These are phyloP conservation scores for Fusarium kyushuense DNA, from an alignment of 2,329 filamentous ascomycete genomes.

Conservation along the genomic window DNA sequence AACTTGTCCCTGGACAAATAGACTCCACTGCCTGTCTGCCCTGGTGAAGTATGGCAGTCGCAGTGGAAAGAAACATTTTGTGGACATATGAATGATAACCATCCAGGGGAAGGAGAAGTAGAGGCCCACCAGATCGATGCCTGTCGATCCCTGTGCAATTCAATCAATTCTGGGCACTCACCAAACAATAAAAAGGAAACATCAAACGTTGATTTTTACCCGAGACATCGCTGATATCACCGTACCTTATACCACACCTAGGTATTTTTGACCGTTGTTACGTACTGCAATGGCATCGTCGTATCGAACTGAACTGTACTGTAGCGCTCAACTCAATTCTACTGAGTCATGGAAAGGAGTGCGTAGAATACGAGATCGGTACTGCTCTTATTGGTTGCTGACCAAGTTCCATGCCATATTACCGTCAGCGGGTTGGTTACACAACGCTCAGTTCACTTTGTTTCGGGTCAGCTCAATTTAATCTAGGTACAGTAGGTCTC, in stretches of 20 bases:
- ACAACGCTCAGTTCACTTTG: conserved; percentile 10
- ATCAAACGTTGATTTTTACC: conserved; percentile 18
- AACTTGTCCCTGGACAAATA: not conserved
- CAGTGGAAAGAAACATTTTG: conserved; percentile 36
- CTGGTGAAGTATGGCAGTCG: not conserved
- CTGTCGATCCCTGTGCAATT: conserved; percentile 18
- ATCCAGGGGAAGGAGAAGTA: conserved; percentile 17
- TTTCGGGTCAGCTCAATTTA: not conserved
- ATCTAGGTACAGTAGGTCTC: not conserved
- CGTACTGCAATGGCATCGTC: conserved; percentile 6
- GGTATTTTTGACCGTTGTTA: not conserved
- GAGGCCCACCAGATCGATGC: conserved; percentile 27
- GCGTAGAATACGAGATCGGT: conserved; percentile 13
- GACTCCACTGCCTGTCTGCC: conserved; percentile 11
- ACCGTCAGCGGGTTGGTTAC: conserved; percentile 9
- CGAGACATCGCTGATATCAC: conserved; percentile 14
- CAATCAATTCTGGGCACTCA: conserved; percentile 11
- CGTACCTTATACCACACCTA: not conserved
- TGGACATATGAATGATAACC: conserved; percentile 16
- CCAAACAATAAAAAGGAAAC: conserved; percentile 2
- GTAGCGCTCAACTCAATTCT: not conserved
- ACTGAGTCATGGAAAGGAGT: not conserved
- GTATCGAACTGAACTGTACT: conserved; percentile 5
- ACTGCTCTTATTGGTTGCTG: conserved; percentile 25
- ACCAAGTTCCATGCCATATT: not conserved